A percentile compares a stretch with the other conserved stretches of the same genome.
Evolutionary conservation across 1,284 basidiomycete genomes (phyloP).

Genomic region (Grifola frondosa): DNA sequence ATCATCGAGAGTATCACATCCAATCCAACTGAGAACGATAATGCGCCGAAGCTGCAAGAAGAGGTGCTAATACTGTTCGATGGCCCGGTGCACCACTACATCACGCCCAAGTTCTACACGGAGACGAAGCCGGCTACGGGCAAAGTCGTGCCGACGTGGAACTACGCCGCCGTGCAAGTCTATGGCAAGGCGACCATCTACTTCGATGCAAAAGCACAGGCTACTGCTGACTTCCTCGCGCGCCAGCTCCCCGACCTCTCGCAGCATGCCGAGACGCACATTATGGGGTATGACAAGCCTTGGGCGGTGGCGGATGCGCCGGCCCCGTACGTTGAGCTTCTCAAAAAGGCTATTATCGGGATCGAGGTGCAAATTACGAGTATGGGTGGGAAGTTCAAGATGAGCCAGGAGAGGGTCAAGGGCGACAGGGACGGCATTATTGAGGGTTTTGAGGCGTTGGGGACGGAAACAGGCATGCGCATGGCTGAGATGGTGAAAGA

Average conservation of each 20-base stretch:
- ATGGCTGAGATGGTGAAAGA: constrained; percentile 43
- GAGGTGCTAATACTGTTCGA: constrained; percentile 28
- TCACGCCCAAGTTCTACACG: constrained; percentile 30
- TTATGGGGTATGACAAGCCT: constrained; percentile 19
- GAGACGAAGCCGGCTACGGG: constrained; percentile 29
- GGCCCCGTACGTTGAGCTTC: constrained; percentile 19
- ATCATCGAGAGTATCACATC: constrained; percentile 20
- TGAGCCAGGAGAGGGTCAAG: constrained; percentile 26
- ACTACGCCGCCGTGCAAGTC: constrained; percentile 30
- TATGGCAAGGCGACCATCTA: constrained; percentile 25
- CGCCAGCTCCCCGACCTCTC: constrained; percentile 16
- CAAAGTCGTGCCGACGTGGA: constrained; percentile 31
- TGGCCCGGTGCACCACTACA: constrained; percentile 27
- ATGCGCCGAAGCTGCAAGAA: constrained; percentile 3
- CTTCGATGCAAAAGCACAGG: constrained; percentile 10
- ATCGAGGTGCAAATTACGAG: constrained; percentile 26
- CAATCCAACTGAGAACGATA: neutral
- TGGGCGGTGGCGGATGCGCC: constrained; percentile 29
- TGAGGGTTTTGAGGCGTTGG: constrained; percentile 22
- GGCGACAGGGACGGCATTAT: constrained; percentile 25
- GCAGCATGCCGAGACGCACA: constrained; percentile 12
- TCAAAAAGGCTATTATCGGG: constrained; percentile 31
- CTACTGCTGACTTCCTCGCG: constrained; percentile 18
- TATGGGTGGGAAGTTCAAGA: constrained; percentile 29
- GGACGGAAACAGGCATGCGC: constrained; percentile 6